Percentiles rank a stretch among this genome's conserved stretches.
Conservation (phyloP, 2,329 filamentous ascomycete genomes). For the Pseudogymnoascus sp. region DNA sequence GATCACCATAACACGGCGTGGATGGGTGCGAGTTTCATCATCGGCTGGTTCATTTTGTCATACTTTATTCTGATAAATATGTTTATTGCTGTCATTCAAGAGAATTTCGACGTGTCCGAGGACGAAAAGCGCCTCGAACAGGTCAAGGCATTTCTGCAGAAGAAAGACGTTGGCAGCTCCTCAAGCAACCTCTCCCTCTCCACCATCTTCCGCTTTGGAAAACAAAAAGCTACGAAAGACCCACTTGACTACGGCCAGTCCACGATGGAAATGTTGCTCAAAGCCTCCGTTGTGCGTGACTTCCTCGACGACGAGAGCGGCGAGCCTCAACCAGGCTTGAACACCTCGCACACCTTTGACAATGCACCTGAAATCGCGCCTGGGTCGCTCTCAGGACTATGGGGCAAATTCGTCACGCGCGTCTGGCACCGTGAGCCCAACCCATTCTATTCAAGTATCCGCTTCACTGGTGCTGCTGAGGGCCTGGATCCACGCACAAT, state of each 20-base stretch:
- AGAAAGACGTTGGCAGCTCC: constrained; percentile 72
- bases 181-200: constrained; percentile 69
- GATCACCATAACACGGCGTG: constrained; percentile 65
- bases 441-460: constrained; percentile 83
- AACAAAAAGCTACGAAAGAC: constrained; percentile 56
- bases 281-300: constrained; percentile 89
- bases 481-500: constrained; percentile 77
- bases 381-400: constrained; percentile 53
- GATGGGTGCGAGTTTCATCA: constrained; percentile 86
- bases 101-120: constrained; percentile 97
- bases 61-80: constrained; percentile 98
- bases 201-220: constrained; percentile 58
- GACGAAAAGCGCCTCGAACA: constrained; percentile 97
- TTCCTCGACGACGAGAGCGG: constrained; percentile 74
- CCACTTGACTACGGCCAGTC: constrained; percentile 87
- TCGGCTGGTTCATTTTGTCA: constrained; percentile 90
- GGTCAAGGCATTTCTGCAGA: constrained; percentile 87
- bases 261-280: constrained; percentile 91
- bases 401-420: constrained; percentile 50
- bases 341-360: constrained; percentile 8
- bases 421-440: constrained; percentile 71
- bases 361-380: constrained; percentile 26
- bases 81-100: constrained; percentile 99
- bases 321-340: constrained; percentile 30
- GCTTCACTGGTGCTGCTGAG: constrained; percentile 63